A percentile compares a stretch with the other conserved stretches of the same genome.
These are phyloP conservation scores for Hypoxylon trugodes DNA, from an alignment of 495 filamentous ascomycete genomes.

Conservation along the genomic window DNA sequence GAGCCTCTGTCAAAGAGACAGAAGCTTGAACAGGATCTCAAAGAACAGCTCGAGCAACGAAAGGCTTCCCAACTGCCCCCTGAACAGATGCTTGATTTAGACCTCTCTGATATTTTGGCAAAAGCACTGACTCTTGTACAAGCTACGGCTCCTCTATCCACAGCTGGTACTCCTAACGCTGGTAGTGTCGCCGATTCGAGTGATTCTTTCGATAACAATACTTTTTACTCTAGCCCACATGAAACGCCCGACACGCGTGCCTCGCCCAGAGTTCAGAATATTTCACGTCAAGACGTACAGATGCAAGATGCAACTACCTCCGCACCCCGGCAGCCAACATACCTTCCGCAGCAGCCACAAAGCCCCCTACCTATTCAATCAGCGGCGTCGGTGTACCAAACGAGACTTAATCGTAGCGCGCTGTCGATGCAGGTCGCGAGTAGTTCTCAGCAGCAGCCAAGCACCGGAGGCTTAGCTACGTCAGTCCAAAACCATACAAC, in stretches of 20 bases:
- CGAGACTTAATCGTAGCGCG: conserved; percentile 16
- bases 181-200: conserved; percentile 67
- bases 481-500: conserved; percentile 10
- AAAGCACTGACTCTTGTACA: conserved; percentile 75
- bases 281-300: conserved; percentile 54
- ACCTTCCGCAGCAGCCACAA: conserved; percentile 13
- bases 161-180: conserved; percentile 61
- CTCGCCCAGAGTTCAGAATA: conserved; percentile 51
- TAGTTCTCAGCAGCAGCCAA: conserved; percentile 29
- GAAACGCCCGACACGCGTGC: conserved; percentile 57
- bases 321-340: conserved; percentile 8
- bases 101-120: conserved; percentile 76
- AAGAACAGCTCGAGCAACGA: conserved; percentile 76
- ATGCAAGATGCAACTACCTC: conserved; percentile 41
- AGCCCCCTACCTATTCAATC: conserved; percentile 16
- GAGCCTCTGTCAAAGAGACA: conserved; percentile 83
- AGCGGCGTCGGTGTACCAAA: conserved; percentile 17
- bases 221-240: conserved; percentile 89
- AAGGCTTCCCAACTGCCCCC: conserved; percentile 65
- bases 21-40: conserved; percentile 78
- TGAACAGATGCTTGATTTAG: conserved; percentile 74
- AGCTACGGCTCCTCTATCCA: conserved; percentile 50
- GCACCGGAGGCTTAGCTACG: not conserved
- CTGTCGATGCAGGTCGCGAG: conserved; percentile 20
- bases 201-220: conserved; percentile 90